Conservation (phyloP, 345 rosid species). For the Eucalyptus urophylla region DNA sequence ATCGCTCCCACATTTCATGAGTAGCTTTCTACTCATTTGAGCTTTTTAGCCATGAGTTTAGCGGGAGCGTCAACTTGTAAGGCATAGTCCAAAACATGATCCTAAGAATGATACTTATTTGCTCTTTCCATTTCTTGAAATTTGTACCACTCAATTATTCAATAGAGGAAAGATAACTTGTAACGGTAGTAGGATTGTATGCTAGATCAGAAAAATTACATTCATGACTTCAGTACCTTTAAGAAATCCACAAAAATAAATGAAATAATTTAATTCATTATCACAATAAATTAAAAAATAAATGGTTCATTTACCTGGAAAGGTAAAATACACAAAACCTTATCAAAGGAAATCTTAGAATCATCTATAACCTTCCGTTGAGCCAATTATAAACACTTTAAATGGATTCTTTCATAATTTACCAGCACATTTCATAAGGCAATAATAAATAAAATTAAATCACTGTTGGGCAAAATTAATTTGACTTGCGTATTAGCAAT, state of each 20-base stretch:
- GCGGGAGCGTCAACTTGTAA: not conserved
- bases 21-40: not conserved
- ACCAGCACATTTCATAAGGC: not conserved
- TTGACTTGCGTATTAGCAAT: not conserved
- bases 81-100: not conserved
- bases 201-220: not conserved
- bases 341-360: not conserved
- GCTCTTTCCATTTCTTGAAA: not conserved
- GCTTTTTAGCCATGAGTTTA: not conserved
- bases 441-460: not conserved
- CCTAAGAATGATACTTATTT: not conserved
- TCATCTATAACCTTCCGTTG: not conserved
- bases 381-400: not conserved
- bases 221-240: not conserved
- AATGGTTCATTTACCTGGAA: not conserved
- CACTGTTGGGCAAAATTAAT: not conserved
- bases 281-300: not conserved
- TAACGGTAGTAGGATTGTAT: not conserved
- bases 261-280: not conserved
- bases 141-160: not conserved
- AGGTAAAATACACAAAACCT: not conserved
- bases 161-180: not conserved
- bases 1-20: not conserved
- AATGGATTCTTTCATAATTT: not conserved
- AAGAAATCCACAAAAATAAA: not conserved